These are phyloP conservation scores for Erythrophleum ivorense DNA, from an alignment of 331 rosid species.

Conservation along the genomic window DNA sequence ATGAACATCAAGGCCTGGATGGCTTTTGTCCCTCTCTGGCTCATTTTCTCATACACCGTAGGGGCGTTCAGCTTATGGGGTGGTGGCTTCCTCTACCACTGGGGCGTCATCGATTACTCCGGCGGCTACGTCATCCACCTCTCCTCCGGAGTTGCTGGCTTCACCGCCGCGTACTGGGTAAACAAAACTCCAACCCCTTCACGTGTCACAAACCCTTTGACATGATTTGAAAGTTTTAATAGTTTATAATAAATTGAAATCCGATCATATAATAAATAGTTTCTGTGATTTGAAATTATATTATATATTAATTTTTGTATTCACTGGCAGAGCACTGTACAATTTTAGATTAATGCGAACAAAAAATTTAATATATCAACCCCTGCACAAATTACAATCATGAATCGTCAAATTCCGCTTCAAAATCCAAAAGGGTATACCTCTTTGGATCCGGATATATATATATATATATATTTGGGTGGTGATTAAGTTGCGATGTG, in stretches of 20 bases:
- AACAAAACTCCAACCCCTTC: neutral
- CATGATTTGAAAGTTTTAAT: too few species aligned
- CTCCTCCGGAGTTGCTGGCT: conserved; percentile 75
- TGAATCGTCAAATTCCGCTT: neutral
- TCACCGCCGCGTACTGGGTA: conserved; percentile 87
- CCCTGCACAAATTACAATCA: neutral
- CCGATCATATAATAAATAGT: too few species aligned
- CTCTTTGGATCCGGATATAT: neutral
- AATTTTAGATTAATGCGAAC: too few species aligned
- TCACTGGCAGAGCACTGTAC: too few species aligned
- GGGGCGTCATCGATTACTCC: conserved; percentile 87
- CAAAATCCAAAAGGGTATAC: too few species aligned
- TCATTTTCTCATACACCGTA: conserved; percentile 75
- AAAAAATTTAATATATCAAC: neutral
- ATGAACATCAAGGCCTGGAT: conserved; percentile 92
- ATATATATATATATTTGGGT: neutral
- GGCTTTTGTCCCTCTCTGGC: conserved; percentile 92
- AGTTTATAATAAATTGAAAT: too few species aligned
- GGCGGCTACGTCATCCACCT: conserved; percentile 86
- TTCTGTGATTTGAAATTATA: too few species aligned
- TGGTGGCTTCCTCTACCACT: conserved; percentile 76
- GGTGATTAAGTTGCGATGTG: neutral
- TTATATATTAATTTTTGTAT: too few species aligned
- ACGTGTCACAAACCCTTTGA: neutral
- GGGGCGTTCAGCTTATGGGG: conserved; percentile 85